Evolutionary conservation across 2,329 filamentous ascomycete species (phyloP), one percentile per base, ranked within the genome.

Genomic region (Xylariaceae sp.): DNA sequence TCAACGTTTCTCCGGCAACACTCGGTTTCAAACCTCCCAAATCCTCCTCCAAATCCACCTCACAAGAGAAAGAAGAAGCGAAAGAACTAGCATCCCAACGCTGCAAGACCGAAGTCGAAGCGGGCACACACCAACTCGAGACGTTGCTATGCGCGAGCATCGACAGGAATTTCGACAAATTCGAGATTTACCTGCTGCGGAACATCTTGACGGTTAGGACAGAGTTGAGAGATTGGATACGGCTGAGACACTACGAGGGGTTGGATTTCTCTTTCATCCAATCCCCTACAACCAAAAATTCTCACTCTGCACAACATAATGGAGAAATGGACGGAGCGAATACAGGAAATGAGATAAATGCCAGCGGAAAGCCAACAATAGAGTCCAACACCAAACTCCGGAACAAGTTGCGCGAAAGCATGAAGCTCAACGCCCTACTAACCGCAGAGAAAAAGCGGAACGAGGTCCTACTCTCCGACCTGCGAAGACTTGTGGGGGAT

Each of bases 131-230:
- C 70, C 86, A 90, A 72, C 76, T 94, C 39, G 89, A 94, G 69
- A 94, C 89, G 14, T 75, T 94, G 9, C 77, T 92, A 27, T 89
- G 89, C 68, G 81, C 86, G 40, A 87, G 84, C 61, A 89, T 92
- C 56, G 89, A 94, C 70, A 87, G 86, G 68, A 88, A 89, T 58
- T 92, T 92, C 64, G 89, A 94, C 73, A 84, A 87, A 56, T 86
- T 92, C 62, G 89, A 94, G 73, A 87, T 99, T 49, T 96, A 92
- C 72, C 86, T 90, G 45, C 77, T 99, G 74, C 78, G 90, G 57
- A 96, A 96, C 65, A 87, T 91, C 59, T 71, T 94, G 55, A 85
- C 81, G 38, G 82, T 92, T 36, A 66, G 68, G 33, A 81, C 85
- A 27, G 87, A 92, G 54, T 49, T 66, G 3, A 75, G 87, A 61